phyloP scores from a whole-genome alignment of 2,329 filamentous ascomycete genomes.

The Ramichloridium luteum region DNA sequence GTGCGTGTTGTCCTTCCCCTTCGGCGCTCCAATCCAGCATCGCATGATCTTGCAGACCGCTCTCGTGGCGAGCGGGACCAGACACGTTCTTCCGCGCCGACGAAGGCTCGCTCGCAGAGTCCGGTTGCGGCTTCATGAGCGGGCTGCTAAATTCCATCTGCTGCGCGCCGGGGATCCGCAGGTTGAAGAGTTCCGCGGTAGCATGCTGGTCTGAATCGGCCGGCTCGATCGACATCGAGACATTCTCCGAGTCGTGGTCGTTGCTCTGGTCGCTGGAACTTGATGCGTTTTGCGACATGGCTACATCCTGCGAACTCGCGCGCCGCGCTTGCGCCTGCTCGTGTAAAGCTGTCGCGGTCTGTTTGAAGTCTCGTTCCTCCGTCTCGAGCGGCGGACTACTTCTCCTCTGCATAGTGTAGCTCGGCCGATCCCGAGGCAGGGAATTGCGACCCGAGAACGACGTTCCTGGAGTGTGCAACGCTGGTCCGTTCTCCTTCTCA shows the following conservation, averaged over 20 bases:
- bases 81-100: slow-evolving; percentile 7
- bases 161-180: slow-evolving; percentile 37
- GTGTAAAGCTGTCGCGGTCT: slow-evolving; percentile 79
- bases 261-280: slow-evolving; percentile 22
- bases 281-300: slow-evolving; percentile 24
- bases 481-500: slow-evolving; percentile 51
- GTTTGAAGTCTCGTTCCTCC: slow-evolving; percentile 92
- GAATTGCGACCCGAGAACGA: slow-evolving; percentile 44
- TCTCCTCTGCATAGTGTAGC: slow-evolving; percentile 27
- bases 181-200: slow-evolving; percentile 8
- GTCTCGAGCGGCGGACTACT: slow-evolving; percentile 77
- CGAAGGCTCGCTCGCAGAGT: slow-evolving; percentile 2
- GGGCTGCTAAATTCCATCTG: slow-evolving; percentile 36
- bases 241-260: slow-evolving; percentile 21
- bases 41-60: slow-evolving; percentile 13
- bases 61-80: too few species aligned
- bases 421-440: slow-evolving; percentile 28
- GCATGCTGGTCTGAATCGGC: slow-evolving; percentile 35
- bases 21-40: slow-evolving; percentile 9
- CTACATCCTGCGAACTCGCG: slow-evolving; percentile 26
- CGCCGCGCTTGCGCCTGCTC: slow-evolving; percentile 35
- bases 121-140: slow-evolving; percentile 28
- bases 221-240: slow-evolving; percentile 26
- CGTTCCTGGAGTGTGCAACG: slow-evolving; percentile 50
- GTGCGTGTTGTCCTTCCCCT: slow-evolving; percentile 8